Evolutionary conservation across 257 asterid species (phyloP).

Genomic region (Osmanthus fragrans): DNA sequence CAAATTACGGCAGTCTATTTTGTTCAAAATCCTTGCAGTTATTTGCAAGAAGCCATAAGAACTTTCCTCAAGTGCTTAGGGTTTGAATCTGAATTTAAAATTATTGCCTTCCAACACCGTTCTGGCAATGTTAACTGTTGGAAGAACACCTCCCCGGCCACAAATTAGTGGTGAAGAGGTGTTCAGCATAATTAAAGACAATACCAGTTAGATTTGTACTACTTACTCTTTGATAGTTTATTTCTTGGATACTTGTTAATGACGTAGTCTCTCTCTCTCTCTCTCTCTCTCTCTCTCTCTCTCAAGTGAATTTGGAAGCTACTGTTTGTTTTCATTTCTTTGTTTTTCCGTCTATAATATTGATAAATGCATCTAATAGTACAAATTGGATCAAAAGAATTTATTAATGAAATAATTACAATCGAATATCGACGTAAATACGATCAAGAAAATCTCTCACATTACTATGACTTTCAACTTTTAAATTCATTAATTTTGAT

Average conservation of each 20-base stretch:
- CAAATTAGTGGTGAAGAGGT: background rate
- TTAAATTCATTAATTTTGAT: no score
- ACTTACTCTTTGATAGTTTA: background rate
- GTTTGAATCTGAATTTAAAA: background rate
- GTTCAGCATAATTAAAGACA: background rate
- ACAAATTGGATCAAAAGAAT: no score
- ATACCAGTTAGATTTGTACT: background rate
- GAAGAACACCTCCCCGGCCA: background rate
- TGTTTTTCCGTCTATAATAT: background rate
- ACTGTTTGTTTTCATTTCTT: background rate
- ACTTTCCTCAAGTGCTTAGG: background rate
- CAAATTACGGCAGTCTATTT: background rate
- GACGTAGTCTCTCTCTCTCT: background rate
- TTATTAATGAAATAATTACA: no score
- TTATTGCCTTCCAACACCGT: background rate
- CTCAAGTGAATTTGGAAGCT: background rate
- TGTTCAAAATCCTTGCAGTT: background rate
- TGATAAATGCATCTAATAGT: no score
- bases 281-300: background rate
- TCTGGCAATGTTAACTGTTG: background rate
- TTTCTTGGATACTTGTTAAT: background rate
- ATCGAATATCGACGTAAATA: no score
- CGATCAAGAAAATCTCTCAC: no score
- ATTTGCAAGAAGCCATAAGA: background rate
- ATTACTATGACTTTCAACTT: no score